A percentile compares a stretch with the other conserved stretches of the same genome.
phyloP scores from a whole-genome alignment of 306 rosid species.

The Quercus bicolor region DNA sequence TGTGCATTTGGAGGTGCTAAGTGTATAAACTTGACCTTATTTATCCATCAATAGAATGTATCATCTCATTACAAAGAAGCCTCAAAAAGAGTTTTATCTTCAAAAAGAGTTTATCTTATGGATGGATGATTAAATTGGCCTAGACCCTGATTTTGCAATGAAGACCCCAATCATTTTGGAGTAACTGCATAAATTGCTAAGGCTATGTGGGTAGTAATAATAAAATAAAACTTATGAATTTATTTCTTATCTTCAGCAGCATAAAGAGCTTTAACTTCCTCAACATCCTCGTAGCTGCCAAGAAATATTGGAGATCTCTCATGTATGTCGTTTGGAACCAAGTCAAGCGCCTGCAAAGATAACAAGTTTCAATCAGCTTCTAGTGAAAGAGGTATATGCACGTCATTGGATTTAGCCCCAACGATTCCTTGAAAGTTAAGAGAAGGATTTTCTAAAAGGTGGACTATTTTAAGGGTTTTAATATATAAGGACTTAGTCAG shows the following conservation, averaged over 20 bases:
- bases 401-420: not conserved
- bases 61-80: not conserved
- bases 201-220: not conserved
- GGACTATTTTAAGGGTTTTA: not conserved
- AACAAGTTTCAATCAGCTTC: not conserved
- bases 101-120: not conserved
- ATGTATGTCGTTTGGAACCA: conserved; percentile 68
- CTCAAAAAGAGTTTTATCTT: not conserved
- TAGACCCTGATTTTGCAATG: not conserved
- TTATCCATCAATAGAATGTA: conserved; percentile 3
- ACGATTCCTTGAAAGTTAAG: not conserved
- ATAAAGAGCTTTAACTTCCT: conserved; percentile 76
- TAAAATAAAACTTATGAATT: not conserved
- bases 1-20: not conserved
- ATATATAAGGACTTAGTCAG: not conserved
- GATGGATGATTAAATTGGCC: not conserved
- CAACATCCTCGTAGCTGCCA: conserved; percentile 87
- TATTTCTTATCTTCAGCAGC: conserved; percentile 53
- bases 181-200: not conserved
- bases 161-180: not conserved
- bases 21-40: not conserved
- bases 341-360: conserved; percentile 70
- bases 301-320: conserved; percentile 87
- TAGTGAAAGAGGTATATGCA: not conserved
- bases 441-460: not conserved